Percentiles rank a stretch among this genome's conserved stretches.
Conservation (phyloP, 2,329 filamentous ascomycete species). For the Paraphaeosphaeria sporulosa region DNA sequence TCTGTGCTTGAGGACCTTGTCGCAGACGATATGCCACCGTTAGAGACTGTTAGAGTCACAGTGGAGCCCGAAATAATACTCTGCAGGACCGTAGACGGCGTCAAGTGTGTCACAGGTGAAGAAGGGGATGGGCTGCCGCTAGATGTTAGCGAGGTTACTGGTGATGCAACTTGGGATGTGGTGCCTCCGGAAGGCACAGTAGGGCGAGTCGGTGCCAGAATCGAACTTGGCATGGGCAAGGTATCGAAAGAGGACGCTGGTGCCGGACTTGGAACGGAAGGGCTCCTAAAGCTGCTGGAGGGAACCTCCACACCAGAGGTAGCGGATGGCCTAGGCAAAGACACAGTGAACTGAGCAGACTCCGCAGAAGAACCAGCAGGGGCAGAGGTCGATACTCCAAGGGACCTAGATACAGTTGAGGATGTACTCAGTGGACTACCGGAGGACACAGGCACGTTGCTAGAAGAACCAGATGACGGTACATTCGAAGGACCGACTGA, state of each 20-base stretch:
- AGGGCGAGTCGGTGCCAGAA: background rate
- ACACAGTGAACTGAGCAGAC: constrained; percentile 17
- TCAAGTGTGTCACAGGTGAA: background rate
- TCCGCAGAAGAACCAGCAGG: background rate
- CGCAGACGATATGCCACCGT: background rate
- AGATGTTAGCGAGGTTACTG: background rate
- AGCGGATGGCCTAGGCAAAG: constrained; percentile 9
- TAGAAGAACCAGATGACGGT: background rate
- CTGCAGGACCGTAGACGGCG: background rate
- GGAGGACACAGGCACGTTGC: background rate
- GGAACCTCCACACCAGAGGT: background rate
- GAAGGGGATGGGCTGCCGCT: background rate
- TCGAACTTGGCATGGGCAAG: background rate
- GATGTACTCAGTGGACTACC: background rate
- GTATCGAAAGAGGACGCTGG: background rate
- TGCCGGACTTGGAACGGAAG: background rate
- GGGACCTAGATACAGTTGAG: background rate
- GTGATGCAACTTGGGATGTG: background rate
- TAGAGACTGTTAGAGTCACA: background rate
- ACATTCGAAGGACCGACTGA: background rate
- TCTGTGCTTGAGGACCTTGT: background rate
- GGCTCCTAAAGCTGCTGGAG: background rate
- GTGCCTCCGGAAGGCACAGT: background rate
- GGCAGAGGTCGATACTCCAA: background rate
- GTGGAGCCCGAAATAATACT: background rate